Base-by-base conservation (phyloP, 2,329 filamentous ascomycete genomes). In the Drechslerella coelobrocha region DNA sequence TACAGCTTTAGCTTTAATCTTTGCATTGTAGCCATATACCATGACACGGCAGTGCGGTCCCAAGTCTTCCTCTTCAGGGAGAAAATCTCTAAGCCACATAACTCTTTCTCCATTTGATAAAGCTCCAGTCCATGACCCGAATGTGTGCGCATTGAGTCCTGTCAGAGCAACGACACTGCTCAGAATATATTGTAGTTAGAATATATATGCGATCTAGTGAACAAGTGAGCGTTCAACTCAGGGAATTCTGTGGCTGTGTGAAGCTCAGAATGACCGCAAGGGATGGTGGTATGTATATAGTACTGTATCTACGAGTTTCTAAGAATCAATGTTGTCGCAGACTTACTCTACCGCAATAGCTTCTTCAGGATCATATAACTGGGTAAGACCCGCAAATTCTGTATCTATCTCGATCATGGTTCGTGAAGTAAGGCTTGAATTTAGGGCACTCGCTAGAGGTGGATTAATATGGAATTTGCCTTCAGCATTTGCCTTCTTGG, bases 61-160 rank as follows among this genome's bases (percentile, higher is more conserved):
- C 17, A 69, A 14, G n/a, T 48, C 19, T 1, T 34, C n/a, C 51
- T 75, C 72, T 4, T 34, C 9, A 3, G 21, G 1, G 12, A 74
- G 61, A 31, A 71, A 75, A 29, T 75, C 55, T 10, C 61, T 72
- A n/a, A 74, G 73, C 73, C 73, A 75, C 72, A 74, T 73, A 14
- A 50, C 47, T 17, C 51, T 47, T 27, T 48, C 6, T 0, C 41
- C 23, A 14, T 59, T 41, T 19, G 24, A 5, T 2, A 47, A 53
- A 24, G 14, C 31, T 17, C 68, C 61, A n/a, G 23, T 61, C 66
- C 73, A 74, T 17, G 71, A 74, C 17, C 68, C 68, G 34, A 65
- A 75, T 10, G 73, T 62, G 19, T 75, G 73, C 8, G 73, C 72
- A 60, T 73, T 65, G 6, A 74, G 51, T 2, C 72, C 73, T 9